phyloP scores from a whole-genome alignment of 1,284 basidiomycete species.

The Caloboletus firmus region DNA sequence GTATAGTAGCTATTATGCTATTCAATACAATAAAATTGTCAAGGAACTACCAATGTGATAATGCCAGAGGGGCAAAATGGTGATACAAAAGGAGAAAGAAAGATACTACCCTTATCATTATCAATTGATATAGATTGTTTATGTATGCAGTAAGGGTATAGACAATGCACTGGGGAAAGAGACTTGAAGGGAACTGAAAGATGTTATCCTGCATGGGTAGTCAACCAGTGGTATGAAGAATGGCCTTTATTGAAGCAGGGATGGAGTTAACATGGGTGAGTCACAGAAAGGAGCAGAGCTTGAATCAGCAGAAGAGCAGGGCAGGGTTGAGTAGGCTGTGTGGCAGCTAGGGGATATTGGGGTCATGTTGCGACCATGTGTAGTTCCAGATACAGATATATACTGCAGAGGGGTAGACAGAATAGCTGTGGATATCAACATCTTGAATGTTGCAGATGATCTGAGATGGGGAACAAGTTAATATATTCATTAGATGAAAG shows the following conservation, averaged over 20 bases:
- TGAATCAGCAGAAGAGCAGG: constrained; percentile 26
- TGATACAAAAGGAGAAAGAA: constrained; percentile 47
- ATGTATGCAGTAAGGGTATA: constrained; percentile 35
- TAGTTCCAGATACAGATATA: constrained; percentile 35
- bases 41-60: no score
- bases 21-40: no score
- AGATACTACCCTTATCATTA: constrained; percentile 56
- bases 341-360: constrained; percentile 51
- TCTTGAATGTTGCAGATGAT: constrained; percentile 12
- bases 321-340: constrained; percentile 39
- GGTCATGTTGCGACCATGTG: constrained; percentile 45
- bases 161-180: constrained; percentile 41
- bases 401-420: constrained; percentile 40
- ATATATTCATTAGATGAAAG: constrained; percentile 14
- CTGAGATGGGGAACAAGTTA: constrained; percentile 17
- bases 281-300: constrained; percentile 40
- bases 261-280: constrained; percentile 61
- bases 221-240: constrained; percentile 39
- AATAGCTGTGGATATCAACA: constrained; percentile 37
- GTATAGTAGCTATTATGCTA: no score
- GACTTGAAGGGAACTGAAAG: constrained; percentile 54
- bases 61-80: constrained; percentile 45
- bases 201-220: constrained; percentile 45
- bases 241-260: constrained; percentile 50
- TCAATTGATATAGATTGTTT: constrained; percentile 51